Evolutionary conservation across 83 land plant genomes (phyloP).

Genomic region (Diphasiastrum complanatum): DNA sequence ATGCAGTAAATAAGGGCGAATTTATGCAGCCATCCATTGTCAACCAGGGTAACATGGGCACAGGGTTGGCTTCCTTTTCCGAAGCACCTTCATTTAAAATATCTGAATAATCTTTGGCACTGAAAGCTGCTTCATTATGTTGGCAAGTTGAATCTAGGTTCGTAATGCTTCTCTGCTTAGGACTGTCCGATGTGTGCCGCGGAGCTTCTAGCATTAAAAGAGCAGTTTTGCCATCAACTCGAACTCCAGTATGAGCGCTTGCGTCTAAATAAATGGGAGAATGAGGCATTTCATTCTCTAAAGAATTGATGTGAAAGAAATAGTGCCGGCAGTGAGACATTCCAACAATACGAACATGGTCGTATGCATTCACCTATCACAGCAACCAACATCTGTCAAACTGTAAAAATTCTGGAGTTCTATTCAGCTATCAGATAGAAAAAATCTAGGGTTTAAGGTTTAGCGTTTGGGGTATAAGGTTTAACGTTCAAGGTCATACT

Average conservation of each 20-base stretch:
- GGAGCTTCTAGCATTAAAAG: background rate
- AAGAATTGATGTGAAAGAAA: conserved; percentile 20
- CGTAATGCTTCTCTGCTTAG: background rate
- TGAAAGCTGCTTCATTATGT: too few relatives aligned
- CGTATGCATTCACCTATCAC: conserved; percentile 71
- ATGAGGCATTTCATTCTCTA: background rate
- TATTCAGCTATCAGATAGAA: too few relatives aligned
- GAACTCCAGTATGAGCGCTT: background rate
- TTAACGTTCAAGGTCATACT: background rate
- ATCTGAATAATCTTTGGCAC: too few relatives aligned
- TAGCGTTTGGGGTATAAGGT: background rate
- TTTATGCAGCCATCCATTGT: conserved; percentile 73
- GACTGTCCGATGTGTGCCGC: background rate
- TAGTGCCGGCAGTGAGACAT: conserved; percentile 41
- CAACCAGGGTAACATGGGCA: conserved; percentile 86
- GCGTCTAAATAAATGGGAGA: background rate
- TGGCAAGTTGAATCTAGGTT: background rate
- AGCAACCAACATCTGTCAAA: background rate
- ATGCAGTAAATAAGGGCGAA: conserved; percentile 38
- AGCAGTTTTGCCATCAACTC: background rate
- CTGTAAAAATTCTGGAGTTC: too few relatives aligned
- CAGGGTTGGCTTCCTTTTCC: conserved; percentile 10
- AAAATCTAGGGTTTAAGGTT: too few relatives aligned
- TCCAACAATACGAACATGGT: conserved; percentile 50
- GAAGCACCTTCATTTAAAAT: conserved; percentile 1